phyloP scores from a whole-genome alignment of 495 filamentous ascomycete genomes.

The Aspergillus egyptiacus region DNA sequence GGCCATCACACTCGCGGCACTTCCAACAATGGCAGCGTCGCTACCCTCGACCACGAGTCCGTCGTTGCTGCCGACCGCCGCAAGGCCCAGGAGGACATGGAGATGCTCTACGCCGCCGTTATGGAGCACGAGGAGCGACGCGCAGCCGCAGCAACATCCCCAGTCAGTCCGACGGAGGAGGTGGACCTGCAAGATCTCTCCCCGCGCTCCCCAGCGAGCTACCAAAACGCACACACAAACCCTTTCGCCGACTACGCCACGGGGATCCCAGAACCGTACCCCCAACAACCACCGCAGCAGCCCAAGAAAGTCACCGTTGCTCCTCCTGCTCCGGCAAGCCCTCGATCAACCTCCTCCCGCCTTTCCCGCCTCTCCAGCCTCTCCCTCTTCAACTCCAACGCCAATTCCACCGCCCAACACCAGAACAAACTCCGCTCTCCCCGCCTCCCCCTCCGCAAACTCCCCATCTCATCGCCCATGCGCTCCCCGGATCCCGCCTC shows the following conservation, averaged over 20 bases:
- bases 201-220: constrained; percentile 13
- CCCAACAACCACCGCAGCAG: background rate
- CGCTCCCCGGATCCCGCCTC: constrained; percentile 41
- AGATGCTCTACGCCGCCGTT: constrained; percentile 84
- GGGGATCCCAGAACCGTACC: constrained; percentile 4
- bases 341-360: constrained; percentile 31
- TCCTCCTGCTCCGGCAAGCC: constrained; percentile 19
- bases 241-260: constrained; percentile 31
- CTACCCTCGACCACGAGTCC: constrained; percentile 61
- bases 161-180: background rate
- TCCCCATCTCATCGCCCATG: constrained; percentile 54
- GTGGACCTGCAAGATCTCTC: background rate
- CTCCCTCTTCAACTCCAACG: constrained; percentile 45
- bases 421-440: constrained; percentile 46
- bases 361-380: constrained; percentile 45
- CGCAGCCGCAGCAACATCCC: constrained; percentile 37
- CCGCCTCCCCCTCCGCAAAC: constrained; percentile 46
- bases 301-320: background rate
- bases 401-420: constrained; percentile 30
- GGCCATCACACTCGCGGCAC: constrained; percentile 27
- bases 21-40: constrained; percentile 44
- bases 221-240: constrained; percentile 36
- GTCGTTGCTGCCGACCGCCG: constrained; percentile 67
- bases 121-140: constrained; percentile 81
- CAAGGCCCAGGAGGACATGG: constrained; percentile 71